Conservation (phyloP, 2,329 filamentous ascomycete genomes). For the Fusarium mangiferae region DNA sequence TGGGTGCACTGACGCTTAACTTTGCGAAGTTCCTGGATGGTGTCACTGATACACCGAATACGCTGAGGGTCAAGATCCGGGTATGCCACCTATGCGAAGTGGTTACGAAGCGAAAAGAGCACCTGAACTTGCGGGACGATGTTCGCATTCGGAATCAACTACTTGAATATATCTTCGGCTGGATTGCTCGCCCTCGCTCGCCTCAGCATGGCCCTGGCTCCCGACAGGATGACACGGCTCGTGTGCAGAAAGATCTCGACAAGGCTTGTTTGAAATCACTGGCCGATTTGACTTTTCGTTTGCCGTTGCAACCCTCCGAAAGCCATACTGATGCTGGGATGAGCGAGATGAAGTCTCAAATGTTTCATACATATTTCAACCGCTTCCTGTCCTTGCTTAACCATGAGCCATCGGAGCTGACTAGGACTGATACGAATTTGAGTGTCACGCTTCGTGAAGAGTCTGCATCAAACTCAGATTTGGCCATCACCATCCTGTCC, state of each 20-base stretch:
- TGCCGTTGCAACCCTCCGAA: constrained; percentile 73
- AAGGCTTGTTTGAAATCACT: constrained; percentile 72
- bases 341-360: constrained; percentile 75
- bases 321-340: constrained; percentile 73
- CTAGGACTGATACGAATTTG: constrained; percentile 42
- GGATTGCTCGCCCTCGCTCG: constrained; percentile 71
- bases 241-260: constrained; percentile 73
- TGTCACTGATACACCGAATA: constrained; percentile 64
- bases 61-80: constrained; percentile 73
- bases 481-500: constrained; percentile 74
- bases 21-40: constrained; percentile 75
- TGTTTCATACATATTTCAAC: constrained; percentile 79
- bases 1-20: constrained; percentile 71
- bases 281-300: constrained; percentile 72
- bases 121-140: constrained; percentile 75
- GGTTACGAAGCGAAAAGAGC: constrained; percentile 73
- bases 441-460: constrained; percentile 62
- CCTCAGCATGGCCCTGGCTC: constrained; percentile 53
- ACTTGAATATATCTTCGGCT: constrained; percentile 74
- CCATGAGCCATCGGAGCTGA: constrained; percentile 61
- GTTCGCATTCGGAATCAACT: constrained; percentile 75
- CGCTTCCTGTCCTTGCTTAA: constrained; percentile 74
- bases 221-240: constrained; percentile 66
- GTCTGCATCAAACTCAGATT: constrained; percentile 64
- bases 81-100: constrained; percentile 75